Evolutionary conservation across 768 basidiomycete species (phyloP).

Genomic region (Pisolithus marmoratus): DNA sequence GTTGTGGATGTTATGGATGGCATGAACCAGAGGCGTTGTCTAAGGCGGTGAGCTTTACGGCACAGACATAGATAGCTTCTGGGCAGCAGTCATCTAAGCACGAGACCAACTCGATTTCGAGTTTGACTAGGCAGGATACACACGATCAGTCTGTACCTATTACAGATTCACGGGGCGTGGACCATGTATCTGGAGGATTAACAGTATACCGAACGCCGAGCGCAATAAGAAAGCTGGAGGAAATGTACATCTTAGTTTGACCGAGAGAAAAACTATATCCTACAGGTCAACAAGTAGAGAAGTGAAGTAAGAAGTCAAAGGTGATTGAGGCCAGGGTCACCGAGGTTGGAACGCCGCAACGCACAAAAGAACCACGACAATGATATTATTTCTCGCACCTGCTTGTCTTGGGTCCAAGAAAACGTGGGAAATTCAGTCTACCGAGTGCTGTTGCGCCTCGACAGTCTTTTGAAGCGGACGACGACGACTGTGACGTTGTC

Average conservation of each 20-base stretch:
- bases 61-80: neutral
- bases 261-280: neutral
- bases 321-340: neutral
- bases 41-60: too few relatives aligned
- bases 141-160: too few relatives aligned
- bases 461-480: conserved; percentile 61
- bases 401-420: neutral
- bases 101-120: too few relatives aligned
- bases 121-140: too few relatives aligned
- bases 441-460: conserved; percentile 9
- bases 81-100: neutral
- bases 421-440: neutral
- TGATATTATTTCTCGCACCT: neutral
- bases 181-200: neutral
- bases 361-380: neutral
- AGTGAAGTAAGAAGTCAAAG: neutral
- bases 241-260: neutral
- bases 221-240: neutral
- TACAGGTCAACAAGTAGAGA: neutral
- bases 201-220: neutral
- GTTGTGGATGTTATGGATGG: neutral
- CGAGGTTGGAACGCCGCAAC: neutral
- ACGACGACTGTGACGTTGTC: conserved; percentile 95
- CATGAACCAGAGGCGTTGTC: neutral
- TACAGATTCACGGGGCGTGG: too few relatives aligned